phyloP scores from a whole-genome alignment of 179 eudicot genomes.

The Carnegiea gigantea region DNA sequence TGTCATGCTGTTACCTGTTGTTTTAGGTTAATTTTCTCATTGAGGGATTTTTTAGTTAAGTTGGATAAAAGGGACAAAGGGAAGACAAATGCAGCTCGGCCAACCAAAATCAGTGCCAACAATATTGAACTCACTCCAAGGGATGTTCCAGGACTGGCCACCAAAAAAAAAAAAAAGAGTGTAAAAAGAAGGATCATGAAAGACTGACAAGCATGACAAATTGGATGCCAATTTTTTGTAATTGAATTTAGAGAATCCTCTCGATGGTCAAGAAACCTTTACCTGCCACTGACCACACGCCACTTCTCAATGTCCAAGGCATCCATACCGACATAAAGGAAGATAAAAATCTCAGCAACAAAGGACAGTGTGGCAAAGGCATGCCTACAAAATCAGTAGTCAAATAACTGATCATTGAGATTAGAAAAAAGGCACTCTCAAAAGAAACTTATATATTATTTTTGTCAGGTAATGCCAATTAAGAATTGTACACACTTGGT shows the following conservation, averaged over 20 bases:
- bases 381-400: slow-evolving; percentile 21
- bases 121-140: slow-evolving; percentile 34
- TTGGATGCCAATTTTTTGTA: background rate
- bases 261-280: background rate
- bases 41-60: slow-evolving; percentile 25
- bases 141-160: slow-evolving; percentile 32
- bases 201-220: background rate
- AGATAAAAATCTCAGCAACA: slow-evolving; percentile 37
- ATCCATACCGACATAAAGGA: slow-evolving; percentile 39
- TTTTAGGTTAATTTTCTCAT: slow-evolving; percentile 27
- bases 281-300: slow-evolving; percentile 39
- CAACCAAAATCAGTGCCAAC: slow-evolving; percentile 28
- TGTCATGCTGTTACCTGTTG: slow-evolving; percentile 24
- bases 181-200: background rate
- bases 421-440: background rate
- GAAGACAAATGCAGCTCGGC: slow-evolving; percentile 39
- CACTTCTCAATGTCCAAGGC: slow-evolving; percentile 38
- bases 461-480: background rate
- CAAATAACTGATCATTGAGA: background rate
- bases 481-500: slow-evolving; percentile 25
- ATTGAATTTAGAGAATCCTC: background rate
- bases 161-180: background rate
- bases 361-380: slow-evolving; percentile 37
- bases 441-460: background rate
- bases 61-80: slow-evolving; percentile 35